Evolutionary conservation across 805 yeast genomes (phyloP), one percentile per base, ranked within the genome.

Genomic region (Candida jianshihensis): DNA sequence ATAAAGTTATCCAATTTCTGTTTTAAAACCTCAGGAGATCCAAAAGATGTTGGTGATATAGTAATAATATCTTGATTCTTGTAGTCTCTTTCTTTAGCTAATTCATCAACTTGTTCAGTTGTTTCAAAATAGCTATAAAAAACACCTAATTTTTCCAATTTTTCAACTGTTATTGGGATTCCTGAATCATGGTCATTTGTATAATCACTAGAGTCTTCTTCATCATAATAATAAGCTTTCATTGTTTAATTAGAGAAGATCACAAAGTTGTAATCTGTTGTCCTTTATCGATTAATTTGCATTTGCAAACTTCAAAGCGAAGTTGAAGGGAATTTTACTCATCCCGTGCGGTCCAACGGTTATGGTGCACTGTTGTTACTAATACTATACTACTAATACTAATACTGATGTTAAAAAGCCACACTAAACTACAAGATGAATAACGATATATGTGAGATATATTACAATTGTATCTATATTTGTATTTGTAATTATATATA

Each of bases 121-220:
- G 70, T 59, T 16, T 66, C 66, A 25, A 78, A 63, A 33, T 73
- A 61, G 47, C 61, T 67, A 58, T 84, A 82, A 19, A 78, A 55
- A 4, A 87, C 94, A 0, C 96, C 96, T 14, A 87, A 48, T 28
- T 67, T 51, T 2, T 59, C 60, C 30, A 89, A 64, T 29, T 71
- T 62, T 12, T 68, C 74, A 6, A 58, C 54, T 0, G 73, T 39
- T 1, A 83, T 87, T 0, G 57, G 52, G 3, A 42, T 59, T 0
- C 96, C 96, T 0, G 87, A 73, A 59, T 84, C 70, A 58, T 86
- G 95, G 24, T 74, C 78, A 14, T 71, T 73, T 15, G 87, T 76
- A 61, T 78, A 81, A 33, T 78, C 83, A 2, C 61, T 61, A 1
- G 70, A 59, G 33, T 70, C 70, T 25, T 70, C 72, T 26, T 71